Conservation (phyloP, 2,329 filamentous ascomycete species). For the Teratosphaeria destructans region DNA sequence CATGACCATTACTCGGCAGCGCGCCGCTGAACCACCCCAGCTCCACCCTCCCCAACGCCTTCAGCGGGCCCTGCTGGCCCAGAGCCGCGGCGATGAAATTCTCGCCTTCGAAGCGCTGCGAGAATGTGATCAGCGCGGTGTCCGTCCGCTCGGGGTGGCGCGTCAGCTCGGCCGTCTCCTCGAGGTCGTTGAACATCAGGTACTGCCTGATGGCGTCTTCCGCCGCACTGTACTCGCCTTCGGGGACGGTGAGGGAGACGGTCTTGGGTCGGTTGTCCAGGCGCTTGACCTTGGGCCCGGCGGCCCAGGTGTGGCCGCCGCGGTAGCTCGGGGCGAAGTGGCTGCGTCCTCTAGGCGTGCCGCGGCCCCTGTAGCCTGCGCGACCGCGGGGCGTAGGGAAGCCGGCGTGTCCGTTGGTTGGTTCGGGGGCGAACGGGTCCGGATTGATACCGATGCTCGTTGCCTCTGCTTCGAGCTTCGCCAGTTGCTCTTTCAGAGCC, state of each 20-base stretch:
- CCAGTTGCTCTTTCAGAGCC: conserved; percentile 59
- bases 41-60: conserved; percentile 51
- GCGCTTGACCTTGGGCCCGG: conserved; percentile 37
- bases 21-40: conserved; percentile 45
- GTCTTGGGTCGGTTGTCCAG: conserved; percentile 67
- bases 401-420: conserved; percentile 5
- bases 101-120: conserved; percentile 52
- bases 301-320: conserved; percentile 31
- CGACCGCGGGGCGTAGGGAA: conserved; percentile 20
- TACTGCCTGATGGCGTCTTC: conserved; percentile 63
- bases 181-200: conserved; percentile 35
- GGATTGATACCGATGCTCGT: conserved; percentile 58
- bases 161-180: conserved; percentile 27
- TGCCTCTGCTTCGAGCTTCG: conserved; percentile 63
- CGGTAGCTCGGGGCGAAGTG: conserved; percentile 37
- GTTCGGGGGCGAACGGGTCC: conserved; percentile 25
- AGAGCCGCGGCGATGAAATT: conserved; percentile 27
- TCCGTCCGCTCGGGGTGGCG: conserved; percentile 29
- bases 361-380: conserved; percentile 18
- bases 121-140: conserved; percentile 32
- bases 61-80: background rate
- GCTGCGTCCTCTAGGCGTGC: conserved; percentile 26
- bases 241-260: conserved; percentile 44
- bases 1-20: background rate
- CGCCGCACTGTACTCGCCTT: conserved; percentile 52